Evolutionary conservation across 2,329 filamentous ascomycete species (phyloP).

Genomic region (Fusarium sp.): DNA sequence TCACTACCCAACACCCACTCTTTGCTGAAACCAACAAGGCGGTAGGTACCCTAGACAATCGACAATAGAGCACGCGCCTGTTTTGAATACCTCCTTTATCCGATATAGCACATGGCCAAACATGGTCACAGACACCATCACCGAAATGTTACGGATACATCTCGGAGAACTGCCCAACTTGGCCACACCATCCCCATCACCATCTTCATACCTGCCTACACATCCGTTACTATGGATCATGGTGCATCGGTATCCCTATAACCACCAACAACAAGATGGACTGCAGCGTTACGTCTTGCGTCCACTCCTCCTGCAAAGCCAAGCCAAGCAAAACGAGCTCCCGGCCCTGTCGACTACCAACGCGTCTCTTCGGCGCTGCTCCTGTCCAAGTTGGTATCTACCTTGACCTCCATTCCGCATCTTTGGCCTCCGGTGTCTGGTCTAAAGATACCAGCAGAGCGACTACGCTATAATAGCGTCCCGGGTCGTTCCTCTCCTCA

Average conservation of each 20-base stretch:
- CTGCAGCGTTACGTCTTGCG: conserved; percentile 21
- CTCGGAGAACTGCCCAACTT: not conserved
- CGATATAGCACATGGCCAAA: conserved; percentile 6
- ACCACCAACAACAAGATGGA: conserved; percentile 8
- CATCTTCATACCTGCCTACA: no score
- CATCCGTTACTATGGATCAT: no score
- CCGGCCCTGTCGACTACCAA: conserved; percentile 27
- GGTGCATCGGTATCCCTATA: not conserved
- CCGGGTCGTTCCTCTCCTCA: conserved; percentile 37
- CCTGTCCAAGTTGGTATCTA: conserved; percentile 14
- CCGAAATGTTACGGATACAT: not conserved
- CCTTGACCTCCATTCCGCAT: conserved; percentile 4
- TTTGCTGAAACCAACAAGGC: conserved; percentile 7
- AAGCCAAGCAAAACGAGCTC: conserved; percentile 9
- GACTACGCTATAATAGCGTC: conserved; percentile 38
- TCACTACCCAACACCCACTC: not conserved
- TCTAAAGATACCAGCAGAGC: conserved; percentile 25
- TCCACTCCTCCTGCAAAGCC: conserved; percentile 18
- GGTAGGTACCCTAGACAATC: conserved; percentile 9
- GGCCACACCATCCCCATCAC: conserved; percentile 7
- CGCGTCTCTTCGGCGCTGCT: conserved; percentile 24
- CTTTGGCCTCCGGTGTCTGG: conserved; percentile 8
- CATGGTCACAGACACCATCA: conserved; percentile 16
- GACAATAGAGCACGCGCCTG: conserved; percentile 18
- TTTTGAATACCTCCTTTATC: not conserved